phyloP scores from a whole-genome alignment of 164 flowering plant species.

The Nymphaea thermarum region DNA sequence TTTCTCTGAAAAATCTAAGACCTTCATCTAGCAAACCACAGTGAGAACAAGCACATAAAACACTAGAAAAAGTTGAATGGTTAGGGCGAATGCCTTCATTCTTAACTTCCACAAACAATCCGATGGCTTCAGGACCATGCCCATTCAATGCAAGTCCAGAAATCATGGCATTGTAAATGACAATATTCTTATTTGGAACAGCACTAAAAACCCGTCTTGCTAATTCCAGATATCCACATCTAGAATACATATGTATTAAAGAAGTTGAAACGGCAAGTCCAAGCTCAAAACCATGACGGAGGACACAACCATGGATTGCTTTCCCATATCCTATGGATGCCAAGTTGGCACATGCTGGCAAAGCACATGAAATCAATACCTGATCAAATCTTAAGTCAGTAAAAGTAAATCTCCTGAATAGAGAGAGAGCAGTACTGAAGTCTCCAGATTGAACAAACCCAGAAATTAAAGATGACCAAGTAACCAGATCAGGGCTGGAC shows the following conservation, averaged over 20 bases:
- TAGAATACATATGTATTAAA: slow-evolving; percentile 66
- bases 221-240: slow-evolving; percentile 44
- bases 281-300: slow-evolving; percentile 35
- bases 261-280: slow-evolving; percentile 48
- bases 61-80: slow-evolving; percentile 55
- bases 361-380: slow-evolving; percentile 34
- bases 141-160: slow-evolving; percentile 65
- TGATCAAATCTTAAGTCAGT: slow-evolving; percentile 34
- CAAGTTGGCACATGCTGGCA: slow-evolving; percentile 44
- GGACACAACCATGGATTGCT: slow-evolving; percentile 56
- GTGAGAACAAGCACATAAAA: slow-evolving; percentile 65
- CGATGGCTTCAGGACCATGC: slow-evolving; percentile 23
- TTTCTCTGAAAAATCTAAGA: slow-evolving; percentile 27
- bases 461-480: slow-evolving; percentile 66
- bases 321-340: slow-evolving; percentile 35
- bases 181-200: slow-evolving; percentile 26
- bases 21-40: slow-evolving; percentile 52
- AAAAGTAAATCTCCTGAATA: slow-evolving; percentile 31
- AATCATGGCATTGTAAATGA: slow-evolving; percentile 53
- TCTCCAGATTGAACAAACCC: slow-evolving; percentile 54
- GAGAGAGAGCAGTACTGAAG: slow-evolving; percentile 20
- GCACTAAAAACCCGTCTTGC: slow-evolving; percentile 34
- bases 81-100: slow-evolving; percentile 44
- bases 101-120: slow-evolving; percentile 36
- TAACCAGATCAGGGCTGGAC: slow-evolving; percentile 48